Conservation (phyloP, 192 early-diverging fungal species). For the Entomortierella beljakovae region DNA sequence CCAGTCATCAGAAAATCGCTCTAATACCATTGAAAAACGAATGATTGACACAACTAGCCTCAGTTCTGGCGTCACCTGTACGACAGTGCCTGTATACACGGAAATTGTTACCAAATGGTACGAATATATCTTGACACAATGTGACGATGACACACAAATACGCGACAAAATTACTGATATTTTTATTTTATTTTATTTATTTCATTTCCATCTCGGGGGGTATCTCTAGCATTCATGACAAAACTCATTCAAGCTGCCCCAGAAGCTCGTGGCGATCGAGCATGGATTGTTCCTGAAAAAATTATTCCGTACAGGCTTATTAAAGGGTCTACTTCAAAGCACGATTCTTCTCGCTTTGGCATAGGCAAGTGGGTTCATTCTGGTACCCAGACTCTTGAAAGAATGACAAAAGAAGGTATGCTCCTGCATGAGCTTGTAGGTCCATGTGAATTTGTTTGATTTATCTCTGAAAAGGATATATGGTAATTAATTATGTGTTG, state of each 20-base stretch:
- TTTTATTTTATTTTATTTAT: not conserved
- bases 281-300: conserved; percentile 37
- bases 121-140: not conserved
- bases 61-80: conserved; percentile 22
- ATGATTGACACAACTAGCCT: not conserved
- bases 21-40: not conserved
- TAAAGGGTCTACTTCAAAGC: not conserved
- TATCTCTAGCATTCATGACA: conserved; percentile 23
- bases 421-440: too few relatives aligned
- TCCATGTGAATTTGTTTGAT: too few relatives aligned
- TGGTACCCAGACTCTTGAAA: not conserved
- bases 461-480: too few relatives aligned
- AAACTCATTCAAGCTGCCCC: conserved; percentile 31
- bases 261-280: not conserved
- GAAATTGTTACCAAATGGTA: conserved; percentile 31
- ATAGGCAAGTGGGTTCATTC: conserved; percentile 27
- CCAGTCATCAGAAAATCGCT: too few relatives aligned
- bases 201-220: not conserved
- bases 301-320: conserved; percentile 3
- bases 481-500: too few relatives aligned
- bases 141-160: not conserved
- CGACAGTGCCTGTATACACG: conserved; percentile 26
- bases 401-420: conserved; percentile 31
- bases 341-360: not conserved
- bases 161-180: not conserved